phyloP scores from a whole-genome alignment of 768 basidiomycete species.

The Xerocomellus intermedius region DNA sequence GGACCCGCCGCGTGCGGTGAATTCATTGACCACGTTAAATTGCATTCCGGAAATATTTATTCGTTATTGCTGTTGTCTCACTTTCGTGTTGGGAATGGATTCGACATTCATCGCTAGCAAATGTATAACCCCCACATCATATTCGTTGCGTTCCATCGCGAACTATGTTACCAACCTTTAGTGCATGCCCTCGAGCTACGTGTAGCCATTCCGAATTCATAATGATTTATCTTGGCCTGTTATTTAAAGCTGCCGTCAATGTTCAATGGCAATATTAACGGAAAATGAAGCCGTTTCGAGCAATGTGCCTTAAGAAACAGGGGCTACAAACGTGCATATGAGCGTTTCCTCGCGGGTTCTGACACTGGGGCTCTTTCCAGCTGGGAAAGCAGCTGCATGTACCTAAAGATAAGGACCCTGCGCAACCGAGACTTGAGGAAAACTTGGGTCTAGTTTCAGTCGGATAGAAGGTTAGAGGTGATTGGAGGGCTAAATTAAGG shows the following conservation, averaged over 20 bases:
- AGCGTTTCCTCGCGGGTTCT: too few species aligned
- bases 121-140: slow-evolving; percentile 2
- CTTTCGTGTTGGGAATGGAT: slow-evolving; percentile 9
- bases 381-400: background rate
- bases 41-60: slow-evolving; percentile 27
- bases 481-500: background rate
- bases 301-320: too few species aligned
- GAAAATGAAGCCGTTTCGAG: too few species aligned
- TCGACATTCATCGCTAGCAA: slow-evolving; percentile 4
- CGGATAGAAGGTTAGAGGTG: slow-evolving; percentile 2
- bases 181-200: background rate
- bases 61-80: slow-evolving; percentile 37
- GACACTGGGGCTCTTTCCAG: too few species aligned
- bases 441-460: background rate
- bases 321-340: too few species aligned
- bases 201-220: slow-evolving; percentile 4
- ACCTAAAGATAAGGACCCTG: slow-evolving; percentile 2
- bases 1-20: slow-evolving; percentile 15
- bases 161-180: too few species aligned
- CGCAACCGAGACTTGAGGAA: too few species aligned
- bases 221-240: too few species aligned
- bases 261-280: too few species aligned
- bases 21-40: background rate
- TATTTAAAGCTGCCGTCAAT: too few species aligned
- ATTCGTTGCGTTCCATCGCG: background rate